A percentile compares a stretch with the other conserved stretches of the same genome.
These are phyloP conservation scores for Paramecium caudatum DNA, from an alignment of 73 alveolate species.

Conservation along the genomic window DNA sequence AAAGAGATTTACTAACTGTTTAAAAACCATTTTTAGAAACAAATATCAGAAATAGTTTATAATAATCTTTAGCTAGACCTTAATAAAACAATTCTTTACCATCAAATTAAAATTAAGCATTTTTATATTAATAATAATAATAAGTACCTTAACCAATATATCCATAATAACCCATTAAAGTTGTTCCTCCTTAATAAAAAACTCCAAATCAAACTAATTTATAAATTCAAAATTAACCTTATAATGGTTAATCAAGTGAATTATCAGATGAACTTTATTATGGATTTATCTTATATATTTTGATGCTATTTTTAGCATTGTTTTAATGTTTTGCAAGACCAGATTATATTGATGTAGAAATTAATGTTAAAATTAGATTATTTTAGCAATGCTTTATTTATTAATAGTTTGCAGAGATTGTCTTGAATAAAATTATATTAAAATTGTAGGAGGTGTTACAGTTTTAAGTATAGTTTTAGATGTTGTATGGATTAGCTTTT, in stretches of 20 bases:
- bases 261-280: slow-evolving; percentile 51
- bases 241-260: not conserved
- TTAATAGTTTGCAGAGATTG: slow-evolving; percentile 41
- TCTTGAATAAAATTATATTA: slow-evolving; percentile 20
- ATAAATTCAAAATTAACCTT: no score
- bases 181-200: not conserved
- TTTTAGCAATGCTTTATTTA: slow-evolving; percentile 21
- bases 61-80: slow-evolving; percentile 40
- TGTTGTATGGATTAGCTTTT: slow-evolving; percentile 25
- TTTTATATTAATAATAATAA: not conserved
- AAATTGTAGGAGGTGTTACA: slow-evolving; percentile 6
- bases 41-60: slow-evolving; percentile 1
- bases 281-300: slow-evolving; percentile 31
- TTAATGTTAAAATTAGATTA: not conserved
- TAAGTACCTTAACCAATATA: not conserved
- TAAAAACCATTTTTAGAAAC: slow-evolving; percentile 55
- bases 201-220: no score
- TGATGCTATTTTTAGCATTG: not conserved
- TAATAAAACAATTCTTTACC: not conserved
- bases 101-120: not conserved
- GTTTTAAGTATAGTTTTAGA: slow-evolving; percentile 6
- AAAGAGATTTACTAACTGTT: slow-evolving; percentile 29
- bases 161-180: not conserved
- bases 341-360: slow-evolving; percentile 42
- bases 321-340: slow-evolving; percentile 70